Evolutionary conservation across 208 protist species (phyloP), one percentile per base, ranked within the genome.

Genomic region (Crithidia mellificae): DNA sequence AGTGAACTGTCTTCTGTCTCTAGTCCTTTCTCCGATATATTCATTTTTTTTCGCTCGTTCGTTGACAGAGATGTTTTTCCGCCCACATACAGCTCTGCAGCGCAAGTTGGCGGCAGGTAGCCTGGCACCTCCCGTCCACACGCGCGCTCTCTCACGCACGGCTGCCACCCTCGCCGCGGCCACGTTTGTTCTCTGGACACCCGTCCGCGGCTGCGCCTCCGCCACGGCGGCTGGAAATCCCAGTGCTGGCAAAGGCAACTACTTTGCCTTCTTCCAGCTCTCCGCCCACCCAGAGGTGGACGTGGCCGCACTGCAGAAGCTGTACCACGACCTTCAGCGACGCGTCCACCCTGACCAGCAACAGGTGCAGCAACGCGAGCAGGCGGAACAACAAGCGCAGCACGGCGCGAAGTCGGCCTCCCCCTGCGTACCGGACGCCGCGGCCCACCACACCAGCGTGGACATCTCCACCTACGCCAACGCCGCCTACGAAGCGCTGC

Each of bases 391-490:
- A 51, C 50, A 56, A 62, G 46, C 34, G 34, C 43, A 58, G 49
- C 46, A 63, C 19, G 32, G 11, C 22, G 43, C 38, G 44, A 62
- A 57, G 50, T 22, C 25, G 8, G 7, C 50, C 12, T 59, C 59
- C 22, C 29, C 54, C 32, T 63, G 61, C 49, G 34, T 55, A 19
- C 50, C 61, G 12, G 51, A 63, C 22, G 36, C 11, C 25, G 0
- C 14, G 15, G 22, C 41, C 32, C 46, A 46, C 22, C 1, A 30
- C 25, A 76, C 63, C 62, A 55, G 53, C 39, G 43, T 54, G 5
- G 79, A 84, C 50, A 49, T 80, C 27, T 92, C 85, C 50, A 80
- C 73, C 29, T 93, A 95, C 65, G 90, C 79, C 9, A 95, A 95
- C 63, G 74, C 47, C 3, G 82, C 85, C 27, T 95, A 95, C 65